Percentiles rank a stretch among this genome's conserved stretches.
phyloP scores from a whole-genome alignment of 148 eudicot genomes.

The Camellia sinensis region DNA sequence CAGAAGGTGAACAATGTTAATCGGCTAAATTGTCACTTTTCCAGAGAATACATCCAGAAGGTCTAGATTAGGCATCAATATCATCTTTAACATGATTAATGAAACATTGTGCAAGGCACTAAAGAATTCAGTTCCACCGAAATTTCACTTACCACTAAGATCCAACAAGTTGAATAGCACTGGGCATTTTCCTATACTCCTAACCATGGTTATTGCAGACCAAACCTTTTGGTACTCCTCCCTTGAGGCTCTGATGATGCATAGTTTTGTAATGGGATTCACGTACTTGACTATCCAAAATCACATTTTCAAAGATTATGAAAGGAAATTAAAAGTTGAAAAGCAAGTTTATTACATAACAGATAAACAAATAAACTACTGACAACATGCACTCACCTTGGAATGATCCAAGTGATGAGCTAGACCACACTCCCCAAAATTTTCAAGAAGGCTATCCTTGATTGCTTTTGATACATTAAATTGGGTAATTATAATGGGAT shows the following conservation, averaged over 20 bases:
- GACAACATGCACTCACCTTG: slow-evolving; percentile 45
- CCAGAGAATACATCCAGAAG: background rate
- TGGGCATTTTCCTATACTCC: slow-evolving; percentile 65
- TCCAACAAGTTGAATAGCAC: slow-evolving; percentile 75
- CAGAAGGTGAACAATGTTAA: background rate
- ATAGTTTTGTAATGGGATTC: slow-evolving; percentile 81
- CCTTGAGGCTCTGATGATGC: slow-evolving; percentile 79
- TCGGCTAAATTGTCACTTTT: background rate
- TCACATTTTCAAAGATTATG: background rate
- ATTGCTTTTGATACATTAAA: slow-evolving; percentile 66
- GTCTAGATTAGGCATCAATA: background rate
- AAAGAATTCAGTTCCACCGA: background rate
- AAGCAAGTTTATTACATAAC: background rate
- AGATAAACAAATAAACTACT: background rate
- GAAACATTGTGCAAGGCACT: background rate
- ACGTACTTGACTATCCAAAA: slow-evolving; percentile 72
- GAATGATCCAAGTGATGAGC: slow-evolving; percentile 79
- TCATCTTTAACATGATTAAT: background rate
- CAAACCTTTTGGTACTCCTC: slow-evolving; percentile 82
- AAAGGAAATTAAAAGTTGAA: background rate
- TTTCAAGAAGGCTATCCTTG: slow-evolving; percentile 68
- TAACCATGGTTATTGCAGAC: slow-evolving; percentile 79
- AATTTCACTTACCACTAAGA: slow-evolving; percentile 69
- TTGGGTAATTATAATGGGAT: slow-evolving; percentile 60
- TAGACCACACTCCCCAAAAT: slow-evolving; percentile 95